Percentiles rank a stretch among this genome's conserved stretches.
phyloP scores from a whole-genome alignment of 306 rosid species.

The Bauhinia variegata region DNA sequence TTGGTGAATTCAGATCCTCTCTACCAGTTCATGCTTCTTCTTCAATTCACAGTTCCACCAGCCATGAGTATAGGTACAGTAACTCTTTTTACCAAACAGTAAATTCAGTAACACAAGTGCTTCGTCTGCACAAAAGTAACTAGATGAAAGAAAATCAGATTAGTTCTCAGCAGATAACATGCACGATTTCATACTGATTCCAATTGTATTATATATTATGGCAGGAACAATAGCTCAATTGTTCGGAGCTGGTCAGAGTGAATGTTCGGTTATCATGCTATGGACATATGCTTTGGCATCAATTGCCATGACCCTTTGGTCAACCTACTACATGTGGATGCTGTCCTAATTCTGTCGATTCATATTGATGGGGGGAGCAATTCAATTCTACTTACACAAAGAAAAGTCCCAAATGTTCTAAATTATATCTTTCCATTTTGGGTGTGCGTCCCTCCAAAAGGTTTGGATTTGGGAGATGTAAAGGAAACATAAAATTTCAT shows the following conservation, averaged over 20 bases:
- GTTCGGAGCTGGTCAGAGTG: conserved; percentile 76
- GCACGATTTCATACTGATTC: not conserved
- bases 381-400: not conserved
- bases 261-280: conserved; percentile 72
- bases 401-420: too few relatives aligned
- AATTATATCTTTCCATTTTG: too few relatives aligned
- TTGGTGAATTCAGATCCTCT: conserved; percentile 67
- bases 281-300: conserved; percentile 74
- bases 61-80: conserved; percentile 73
- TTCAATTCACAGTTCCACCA: conserved; percentile 82
- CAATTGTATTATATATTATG: not conserved
- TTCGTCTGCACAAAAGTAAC: too few relatives aligned
- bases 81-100: not conserved
- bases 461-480: too few relatives aligned
- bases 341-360: conserved; percentile 40
- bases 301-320: conserved; percentile 75
- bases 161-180: not conserved
- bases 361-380: not conserved
- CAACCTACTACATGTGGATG: conserved; percentile 72
- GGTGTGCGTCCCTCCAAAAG: too few relatives aligned
- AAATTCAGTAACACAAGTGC: not conserved
- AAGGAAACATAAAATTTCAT: too few relatives aligned
- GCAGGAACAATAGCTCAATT: conserved; percentile 75
- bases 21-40: conserved; percentile 75
- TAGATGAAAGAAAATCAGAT: too few relatives aligned